phyloP scores from a whole-genome alignment of 106 monocot genomes.

The Dioscorea alata region DNA sequence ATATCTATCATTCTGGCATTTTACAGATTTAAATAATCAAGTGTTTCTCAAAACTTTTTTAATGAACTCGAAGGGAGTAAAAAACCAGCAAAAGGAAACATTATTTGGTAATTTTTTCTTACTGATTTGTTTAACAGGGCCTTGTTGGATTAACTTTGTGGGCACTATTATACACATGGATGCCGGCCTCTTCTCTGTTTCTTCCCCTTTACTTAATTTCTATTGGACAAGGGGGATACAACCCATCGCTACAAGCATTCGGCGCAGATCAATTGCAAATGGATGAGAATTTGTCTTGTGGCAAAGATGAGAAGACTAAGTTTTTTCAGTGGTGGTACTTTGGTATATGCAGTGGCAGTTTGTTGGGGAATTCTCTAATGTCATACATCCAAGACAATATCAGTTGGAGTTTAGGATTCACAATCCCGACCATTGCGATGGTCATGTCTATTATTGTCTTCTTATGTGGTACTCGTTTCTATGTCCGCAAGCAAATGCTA shows the following conservation, averaged over 20 bases:
- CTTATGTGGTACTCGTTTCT: conserved; percentile 42
- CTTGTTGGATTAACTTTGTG: conserved; percentile 67
- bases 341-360: conserved; percentile 82
- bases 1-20: too few species aligned
- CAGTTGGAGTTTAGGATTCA: conserved; percentile 80
- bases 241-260: conserved; percentile 94
- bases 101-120: too few species aligned
- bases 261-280: conserved; percentile 78
- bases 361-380: conserved; percentile 77
- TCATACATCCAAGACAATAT: conserved; percentile 80
- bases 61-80: too few species aligned
- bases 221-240: conserved; percentile 79
- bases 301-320: conserved; percentile 21
- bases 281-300: conserved; percentile 19
- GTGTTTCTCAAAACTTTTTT: too few species aligned
- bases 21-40: too few species aligned
- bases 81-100: too few species aligned
- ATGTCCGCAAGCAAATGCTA: conserved; percentile 32
- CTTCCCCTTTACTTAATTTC: conserved; percentile 91
- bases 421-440: conserved; percentile 70
- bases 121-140: conserved; percentile 35
- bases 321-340: conserved; percentile 99
- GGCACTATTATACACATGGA: conserved; percentile 57
- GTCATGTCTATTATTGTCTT: conserved; percentile 45
- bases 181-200: conserved; percentile 63